Conservation (phyloP, 2,329 filamentous ascomycete genomes). For the Pseudogymnoascus sp. region DNA sequence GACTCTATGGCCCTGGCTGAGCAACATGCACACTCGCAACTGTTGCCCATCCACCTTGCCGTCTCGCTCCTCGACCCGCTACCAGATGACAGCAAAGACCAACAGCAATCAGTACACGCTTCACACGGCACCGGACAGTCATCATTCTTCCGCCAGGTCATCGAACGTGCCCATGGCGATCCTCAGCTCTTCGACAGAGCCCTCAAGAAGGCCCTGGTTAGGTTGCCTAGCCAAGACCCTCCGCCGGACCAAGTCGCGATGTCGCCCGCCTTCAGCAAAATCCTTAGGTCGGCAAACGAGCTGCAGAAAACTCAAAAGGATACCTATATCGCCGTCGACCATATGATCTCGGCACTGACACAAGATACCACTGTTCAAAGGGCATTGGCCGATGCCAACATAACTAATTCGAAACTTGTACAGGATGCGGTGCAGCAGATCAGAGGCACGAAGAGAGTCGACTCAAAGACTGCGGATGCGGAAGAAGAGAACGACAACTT, state of each 20-base stretch:
- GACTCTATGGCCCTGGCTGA: conserved; percentile 83
- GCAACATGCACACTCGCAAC: conserved; percentile 85
- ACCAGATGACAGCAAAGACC: conserved; percentile 71
- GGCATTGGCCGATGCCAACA: conserved; percentile 75
- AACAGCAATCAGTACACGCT: conserved; percentile 59
- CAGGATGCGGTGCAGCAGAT: conserved; percentile 88
- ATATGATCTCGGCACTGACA: conserved; percentile 77
- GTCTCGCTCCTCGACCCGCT: conserved; percentile 72
- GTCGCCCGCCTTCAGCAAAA: conserved; percentile 71
- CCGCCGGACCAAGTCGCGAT: conserved; percentile 83
- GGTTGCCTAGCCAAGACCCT: conserved; percentile 88
- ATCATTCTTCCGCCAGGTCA: conserved; percentile 89
- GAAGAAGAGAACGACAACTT: conserved; percentile 92
- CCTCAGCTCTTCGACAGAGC: conserved; percentile 79
- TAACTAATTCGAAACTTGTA: conserved; percentile 84
- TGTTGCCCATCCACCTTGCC: conserved; percentile 83
- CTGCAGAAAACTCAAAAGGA: conserved; percentile 97
- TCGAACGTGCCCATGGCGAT: conserved; percentile 91
- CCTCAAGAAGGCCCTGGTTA: conserved; percentile 85
- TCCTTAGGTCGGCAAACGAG: conserved; percentile 78
- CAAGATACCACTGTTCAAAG: conserved; percentile 71
- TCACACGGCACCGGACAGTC: conserved; percentile 52
- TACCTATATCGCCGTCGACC: conserved; percentile 87
- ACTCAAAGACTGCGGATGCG: conserved; percentile 90
- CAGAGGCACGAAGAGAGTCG: conserved; percentile 84